These are phyloP conservation scores for Cornus suecica DNA, from an alignment of 148 eudicot genomes.

Conservation along the genomic window DNA sequence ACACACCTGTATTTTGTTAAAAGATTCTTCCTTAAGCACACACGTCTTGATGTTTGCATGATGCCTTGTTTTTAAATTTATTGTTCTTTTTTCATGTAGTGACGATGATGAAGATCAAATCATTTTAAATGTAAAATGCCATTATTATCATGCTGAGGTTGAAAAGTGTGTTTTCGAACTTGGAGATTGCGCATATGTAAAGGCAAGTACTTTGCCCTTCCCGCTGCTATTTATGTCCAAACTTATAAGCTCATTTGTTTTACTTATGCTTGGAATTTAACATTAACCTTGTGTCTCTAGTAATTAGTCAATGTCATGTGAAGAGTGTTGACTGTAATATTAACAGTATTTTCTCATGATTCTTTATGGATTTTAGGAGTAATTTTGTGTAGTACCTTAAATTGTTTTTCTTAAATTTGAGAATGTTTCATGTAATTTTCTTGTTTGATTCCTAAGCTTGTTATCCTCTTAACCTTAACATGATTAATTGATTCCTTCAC, in stretches of 20 bases:
- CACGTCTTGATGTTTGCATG: not conserved
- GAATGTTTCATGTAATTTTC: not conserved
- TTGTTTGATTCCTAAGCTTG: not conserved
- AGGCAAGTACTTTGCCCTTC: conserved; percentile 22
- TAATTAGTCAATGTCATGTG: not conserved
- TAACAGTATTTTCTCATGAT: not conserved
- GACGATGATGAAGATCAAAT: conserved; percentile 34
- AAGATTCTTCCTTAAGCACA: not conserved
- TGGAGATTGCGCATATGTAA: conserved; percentile 43
- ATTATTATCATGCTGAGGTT: conserved; percentile 40
- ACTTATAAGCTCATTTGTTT: not conserved
- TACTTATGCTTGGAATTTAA: not conserved
- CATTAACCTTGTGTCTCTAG: not conserved
- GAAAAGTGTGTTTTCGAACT: conserved; percentile 26
- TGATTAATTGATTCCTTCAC: not conserved
- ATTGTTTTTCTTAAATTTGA: not conserved
- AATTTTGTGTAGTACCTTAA: not conserved
- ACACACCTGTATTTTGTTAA: not conserved
- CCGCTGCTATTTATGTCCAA: not conserved
- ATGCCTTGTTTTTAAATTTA: not conserved
- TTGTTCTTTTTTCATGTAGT: conserved; percentile 11
- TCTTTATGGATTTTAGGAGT: not conserved
- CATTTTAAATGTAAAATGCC: conserved; percentile 37
- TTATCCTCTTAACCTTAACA: not conserved
- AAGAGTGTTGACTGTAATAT: not conserved